Percentiles rank a stretch among this genome's conserved stretches.
These are phyloP conservation scores for Cornus suecica DNA, from an alignment of 148 eudicot genomes.

Conservation along the genomic window DNA sequence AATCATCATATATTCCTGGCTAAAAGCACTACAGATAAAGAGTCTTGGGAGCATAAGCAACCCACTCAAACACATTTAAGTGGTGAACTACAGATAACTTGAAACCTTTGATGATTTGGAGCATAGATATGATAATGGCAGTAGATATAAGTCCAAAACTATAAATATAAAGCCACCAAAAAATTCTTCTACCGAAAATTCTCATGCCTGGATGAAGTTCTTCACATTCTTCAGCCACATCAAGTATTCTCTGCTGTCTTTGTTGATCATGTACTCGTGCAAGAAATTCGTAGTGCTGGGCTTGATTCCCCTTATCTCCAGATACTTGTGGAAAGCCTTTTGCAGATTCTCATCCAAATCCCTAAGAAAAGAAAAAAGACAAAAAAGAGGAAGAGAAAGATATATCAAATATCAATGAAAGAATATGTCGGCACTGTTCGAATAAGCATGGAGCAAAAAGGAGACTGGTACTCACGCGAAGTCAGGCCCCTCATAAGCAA, in stretches of 20 bases:
- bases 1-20: too few relatives aligned
- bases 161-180: neutral
- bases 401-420: neutral
- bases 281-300: conserved; percentile 50
- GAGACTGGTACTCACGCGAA: conserved; percentile 38
- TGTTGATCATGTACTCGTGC: conserved; percentile 60
- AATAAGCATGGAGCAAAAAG: neutral
- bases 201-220: conserved; percentile 41
- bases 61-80: neutral
- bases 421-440: neutral
- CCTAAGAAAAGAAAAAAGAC: conserved; percentile 7
- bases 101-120: neutral
- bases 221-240: conserved; percentile 55
- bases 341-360: conserved; percentile 71
- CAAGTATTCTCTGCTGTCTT: conserved; percentile 48
- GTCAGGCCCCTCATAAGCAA: conserved; percentile 64
- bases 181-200: neutral
- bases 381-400: neutral
- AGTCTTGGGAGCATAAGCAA: neutral
- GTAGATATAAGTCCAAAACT: neutral
- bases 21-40: neutral
- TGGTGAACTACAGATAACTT: neutral
- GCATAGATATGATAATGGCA: neutral
- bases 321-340: conserved; percentile 58
- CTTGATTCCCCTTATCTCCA: conserved; percentile 58